These are phyloP conservation scores for Trichosporon sp. DNA, from an alignment of 1,284 basidiomycete species.

Conservation along the genomic window DNA sequence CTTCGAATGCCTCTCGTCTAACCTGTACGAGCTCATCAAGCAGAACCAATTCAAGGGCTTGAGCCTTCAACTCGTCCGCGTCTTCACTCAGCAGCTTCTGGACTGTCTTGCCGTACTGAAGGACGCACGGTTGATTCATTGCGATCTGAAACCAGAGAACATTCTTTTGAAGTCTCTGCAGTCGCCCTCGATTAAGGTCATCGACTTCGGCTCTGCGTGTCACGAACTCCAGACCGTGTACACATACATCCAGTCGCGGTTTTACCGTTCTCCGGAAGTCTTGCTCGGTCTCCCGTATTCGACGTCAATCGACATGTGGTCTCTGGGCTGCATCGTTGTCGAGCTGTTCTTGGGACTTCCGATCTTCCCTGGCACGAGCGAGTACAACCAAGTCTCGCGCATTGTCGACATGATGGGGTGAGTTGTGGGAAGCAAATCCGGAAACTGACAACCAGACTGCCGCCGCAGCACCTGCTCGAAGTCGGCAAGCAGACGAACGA, in stretches of 20 bases:
- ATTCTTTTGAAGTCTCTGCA: slow-evolving; percentile 94
- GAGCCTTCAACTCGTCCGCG: slow-evolving; percentile 93
- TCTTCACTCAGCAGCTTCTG: slow-evolving; percentile 93
- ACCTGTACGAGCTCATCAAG: slow-evolving; percentile 99
- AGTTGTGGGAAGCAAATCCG: slow-evolving; percentile 45
- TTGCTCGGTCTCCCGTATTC: slow-evolving; percentile 93
- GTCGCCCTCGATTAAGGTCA: slow-evolving; percentile 97
- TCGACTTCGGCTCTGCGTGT: slow-evolving; percentile 98
- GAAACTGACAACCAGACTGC: slow-evolving; percentile 63
- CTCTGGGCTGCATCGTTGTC: slow-evolving; percentile 98
- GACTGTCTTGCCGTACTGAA: slow-evolving; percentile 92
- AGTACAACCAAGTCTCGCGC: slow-evolving; percentile 96
- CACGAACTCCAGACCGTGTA: slow-evolving; percentile 99
- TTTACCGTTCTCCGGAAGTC: slow-evolving; percentile 98
- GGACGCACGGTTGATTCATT: slow-evolving; percentile 94
- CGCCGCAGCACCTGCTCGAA: slow-evolving; percentile 91
- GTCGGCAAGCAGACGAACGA: slow-evolving; percentile 92
- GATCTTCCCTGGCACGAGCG: slow-evolving; percentile 96
- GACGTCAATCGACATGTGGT: slow-evolving; percentile 96
- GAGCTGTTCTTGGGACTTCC: slow-evolving; percentile 96
- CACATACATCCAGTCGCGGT: slow-evolving; percentile 98
- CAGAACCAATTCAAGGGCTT: slow-evolving; percentile 99
- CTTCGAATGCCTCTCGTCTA: slow-evolving; percentile 95
- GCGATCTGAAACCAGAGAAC: slow-evolving; percentile 97
- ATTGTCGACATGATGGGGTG: slow-evolving; percentile 99